These are phyloP conservation scores for Aspergillus sp. DNA, from an alignment of 2,329 filamentous ascomycete species.

Conservation along the genomic window DNA sequence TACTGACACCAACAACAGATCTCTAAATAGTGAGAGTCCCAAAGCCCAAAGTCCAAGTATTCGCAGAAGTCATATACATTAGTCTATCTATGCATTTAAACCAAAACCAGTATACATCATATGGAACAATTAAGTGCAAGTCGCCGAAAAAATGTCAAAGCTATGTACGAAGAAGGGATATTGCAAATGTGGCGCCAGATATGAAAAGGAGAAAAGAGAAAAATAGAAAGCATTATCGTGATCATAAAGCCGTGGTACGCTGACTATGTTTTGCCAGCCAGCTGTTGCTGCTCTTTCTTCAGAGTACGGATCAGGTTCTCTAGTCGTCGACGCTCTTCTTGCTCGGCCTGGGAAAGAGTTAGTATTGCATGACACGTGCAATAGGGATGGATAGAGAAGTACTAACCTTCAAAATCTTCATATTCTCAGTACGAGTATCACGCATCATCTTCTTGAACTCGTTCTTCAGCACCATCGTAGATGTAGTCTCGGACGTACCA, in stretches of 20 bases:
- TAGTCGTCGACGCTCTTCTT: conserved; percentile 63
- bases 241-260: conserved; percentile 30
- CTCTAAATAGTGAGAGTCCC: too few relatives aligned
- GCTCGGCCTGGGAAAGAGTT: conserved; percentile 51
- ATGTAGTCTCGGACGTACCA: conserved; percentile 51
- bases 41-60: too few relatives aligned
- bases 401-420: conserved; percentile 59
- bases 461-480: conserved; percentile 61
- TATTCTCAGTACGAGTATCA: conserved; percentile 60
- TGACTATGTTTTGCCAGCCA: conserved; percentile 16
- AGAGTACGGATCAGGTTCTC: conserved; percentile 54
- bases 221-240: conserved; percentile 15
- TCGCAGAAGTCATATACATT: too few relatives aligned
- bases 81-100: not conserved
- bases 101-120: not conserved
- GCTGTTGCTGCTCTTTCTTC: conserved; percentile 34
- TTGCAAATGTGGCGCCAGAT: not conserved
- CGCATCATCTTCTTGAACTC: conserved; percentile 80
- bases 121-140: conserved; percentile 14
- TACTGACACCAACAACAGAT: too few relatives aligned
- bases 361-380: conserved; percentile 5
- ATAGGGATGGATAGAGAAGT: not conserved
- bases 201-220: conserved; percentile 5
- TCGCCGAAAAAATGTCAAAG: not conserved
- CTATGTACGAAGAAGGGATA: not conserved